Evolutionary conservation across 352 stramenopile genomes (phyloP).

Genomic region (Phytophthora cactorum): DNA sequence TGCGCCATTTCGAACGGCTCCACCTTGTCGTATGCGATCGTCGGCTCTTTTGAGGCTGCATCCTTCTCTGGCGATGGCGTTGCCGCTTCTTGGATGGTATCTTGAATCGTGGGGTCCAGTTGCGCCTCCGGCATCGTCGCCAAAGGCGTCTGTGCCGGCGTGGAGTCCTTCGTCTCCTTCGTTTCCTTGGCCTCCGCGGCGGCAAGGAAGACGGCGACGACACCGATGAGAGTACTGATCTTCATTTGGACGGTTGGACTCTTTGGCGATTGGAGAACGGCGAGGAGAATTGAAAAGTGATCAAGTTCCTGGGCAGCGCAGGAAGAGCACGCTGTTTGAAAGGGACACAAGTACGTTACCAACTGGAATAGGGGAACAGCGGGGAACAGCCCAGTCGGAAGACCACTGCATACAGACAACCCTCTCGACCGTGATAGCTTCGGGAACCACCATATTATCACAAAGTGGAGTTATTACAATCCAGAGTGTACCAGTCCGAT

Average conservation of each 20-base stretch:
- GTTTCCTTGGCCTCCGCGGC: background rate
- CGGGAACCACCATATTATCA: too few species aligned
- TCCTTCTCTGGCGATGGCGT: conserved; percentile 6
- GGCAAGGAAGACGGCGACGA: conserved; percentile 8
- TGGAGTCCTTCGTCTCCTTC: conserved; percentile 6
- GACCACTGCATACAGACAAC: background rate
- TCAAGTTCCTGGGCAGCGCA: background rate
- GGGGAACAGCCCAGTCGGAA: background rate
- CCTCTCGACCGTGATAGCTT: too few species aligned
- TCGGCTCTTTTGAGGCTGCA: background rate
- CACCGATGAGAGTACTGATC: conserved; percentile 3
- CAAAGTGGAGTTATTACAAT: too few species aligned
- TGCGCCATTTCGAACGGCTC: conserved; percentile 15
- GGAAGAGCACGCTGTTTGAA: background rate
- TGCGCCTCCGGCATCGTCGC: conserved; percentile 15
- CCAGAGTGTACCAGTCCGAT: too few species aligned
- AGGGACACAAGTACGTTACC: background rate
- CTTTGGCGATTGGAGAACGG: background rate
- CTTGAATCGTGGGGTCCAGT: conserved; percentile 9
- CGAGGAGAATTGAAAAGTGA: conserved; percentile 18
- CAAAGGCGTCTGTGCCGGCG: conserved; percentile 1
- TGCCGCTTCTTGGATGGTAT: background rate
- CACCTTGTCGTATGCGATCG: conserved; percentile 19
- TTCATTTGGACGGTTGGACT: conserved; percentile 11
- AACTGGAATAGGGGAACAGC: conserved; percentile 5